Evolutionary conservation across 176 grass and related monocot species (phyloP), one percentile per base, ranked within the genome.

Genomic region (Oryza glumipatula): DNA sequence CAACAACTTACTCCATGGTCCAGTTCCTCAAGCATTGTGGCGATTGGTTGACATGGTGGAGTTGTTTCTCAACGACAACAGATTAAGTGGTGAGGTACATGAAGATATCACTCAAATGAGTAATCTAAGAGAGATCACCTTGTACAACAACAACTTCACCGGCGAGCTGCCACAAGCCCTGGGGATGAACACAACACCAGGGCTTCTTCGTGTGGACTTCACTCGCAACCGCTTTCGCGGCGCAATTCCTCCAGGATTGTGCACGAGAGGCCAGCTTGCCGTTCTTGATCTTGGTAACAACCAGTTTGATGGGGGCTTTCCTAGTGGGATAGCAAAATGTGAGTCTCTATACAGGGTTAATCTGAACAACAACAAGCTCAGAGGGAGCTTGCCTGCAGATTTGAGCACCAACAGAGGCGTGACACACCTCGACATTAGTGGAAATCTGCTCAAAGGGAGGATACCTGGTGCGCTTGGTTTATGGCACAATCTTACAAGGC

Each of bases 341-440:
- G 23, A 66, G 43, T 89, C 89, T 24, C 84, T 94, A 2, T 72
- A 24, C 43, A 83, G 92, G 82, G 51, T 92, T 21, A 92, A 89
- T 78, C 47, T 92, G 32, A 66, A 82, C 12, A 77, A 81, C 32
- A 94, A 94, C 39, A 2, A 26, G 12, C 13, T 94, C 67, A 39
- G 7, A 9, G 89, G 86, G 36, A 84, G 41, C 24, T 41, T 94
- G 51, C 79, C 82, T 6, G 69, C 63, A 32, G 64, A 77, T 60
- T 39, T 89, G 67, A 61, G 78, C 64, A 76, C 47, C 16, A 94
- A 86, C 15, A 81, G 7, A 2, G 86, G 80, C 19, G 21, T 84
- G 77, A 88, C 87, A 52, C 92, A 90, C 58, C 63, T 94, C 21
- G 87, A 94, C 82, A 46, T 94, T 6, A 94, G 92, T 51, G 77